Conservation (phyloP, 2,329 filamentous ascomycete genomes). For the Venturiaceae sp. region DNA sequence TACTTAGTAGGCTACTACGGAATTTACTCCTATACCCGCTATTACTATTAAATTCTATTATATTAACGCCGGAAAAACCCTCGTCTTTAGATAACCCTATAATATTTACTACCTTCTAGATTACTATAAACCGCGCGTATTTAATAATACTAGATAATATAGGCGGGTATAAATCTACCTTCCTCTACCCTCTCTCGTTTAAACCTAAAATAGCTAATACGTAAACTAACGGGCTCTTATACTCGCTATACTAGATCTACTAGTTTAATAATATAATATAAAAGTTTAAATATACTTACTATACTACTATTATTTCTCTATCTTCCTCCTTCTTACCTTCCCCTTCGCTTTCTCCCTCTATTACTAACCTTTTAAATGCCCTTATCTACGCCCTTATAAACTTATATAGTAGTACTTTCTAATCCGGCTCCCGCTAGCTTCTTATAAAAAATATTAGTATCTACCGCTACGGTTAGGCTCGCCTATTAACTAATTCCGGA, state of each 20-base stretch:
- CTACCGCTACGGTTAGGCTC: slow-evolving; percentile 11
- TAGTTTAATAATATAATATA: slow-evolving; percentile 14
- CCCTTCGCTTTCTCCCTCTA: slow-evolving; percentile 8
- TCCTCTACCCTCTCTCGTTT: slow-evolving; percentile 12
- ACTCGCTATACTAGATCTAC: slow-evolving; percentile 12
- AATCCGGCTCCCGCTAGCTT: slow-evolving; percentile 11
- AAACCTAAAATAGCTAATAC: slow-evolving; percentile 15
- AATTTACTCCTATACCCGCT: too few relatives aligned
- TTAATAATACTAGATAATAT: slow-evolving; percentile 15
- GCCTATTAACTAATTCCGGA: slow-evolving; percentile 9
- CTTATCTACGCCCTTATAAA: slow-evolving; percentile 11
- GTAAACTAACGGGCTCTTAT: slow-evolving; percentile 14
- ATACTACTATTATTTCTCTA: slow-evolving; percentile 6
- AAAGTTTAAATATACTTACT: slow-evolving; percentile 14
- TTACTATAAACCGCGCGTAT: slow-evolving; percentile 13
- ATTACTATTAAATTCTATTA: too few relatives aligned
- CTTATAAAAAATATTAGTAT: slow-evolving; percentile 15
- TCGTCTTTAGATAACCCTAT: too few relatives aligned
- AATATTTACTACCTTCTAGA: too few relatives aligned
- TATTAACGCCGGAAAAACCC: too few relatives aligned
- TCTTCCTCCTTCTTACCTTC: neutral
- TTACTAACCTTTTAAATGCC: slow-evolving; percentile 11
- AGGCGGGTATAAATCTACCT: slow-evolving; percentile 12
- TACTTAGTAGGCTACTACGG: too few relatives aligned
- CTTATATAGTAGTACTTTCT: slow-evolving; percentile 11